A percentile compares a stretch with the other conserved stretches of the same genome.
phyloP scores from a whole-genome alignment of 2,329 filamentous ascomycete genomes.

The Aureobasidium sp. region DNA sequence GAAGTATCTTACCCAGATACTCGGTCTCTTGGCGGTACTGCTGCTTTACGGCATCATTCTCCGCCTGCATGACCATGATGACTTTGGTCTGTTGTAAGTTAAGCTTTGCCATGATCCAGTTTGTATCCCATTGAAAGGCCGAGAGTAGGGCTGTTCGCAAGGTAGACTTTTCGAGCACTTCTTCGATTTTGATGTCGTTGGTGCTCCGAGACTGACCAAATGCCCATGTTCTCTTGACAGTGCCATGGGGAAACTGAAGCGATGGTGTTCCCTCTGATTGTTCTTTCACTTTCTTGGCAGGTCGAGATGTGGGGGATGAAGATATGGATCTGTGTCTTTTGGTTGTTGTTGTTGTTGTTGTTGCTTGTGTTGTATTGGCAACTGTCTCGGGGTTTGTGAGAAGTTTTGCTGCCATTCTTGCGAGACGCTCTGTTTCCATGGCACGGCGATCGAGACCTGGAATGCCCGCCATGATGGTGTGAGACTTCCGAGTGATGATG shows the following conservation, averaged over 20 bases:
- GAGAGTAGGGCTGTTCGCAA: conserved; percentile 74
- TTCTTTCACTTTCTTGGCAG: conserved; percentile 9
- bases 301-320: conserved; percentile 22
- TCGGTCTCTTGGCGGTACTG: conserved; percentile 24
- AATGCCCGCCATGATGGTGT: conserved; percentile 27
- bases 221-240: conserved; percentile 75
- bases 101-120: conserved; percentile 58
- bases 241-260: conserved; percentile 48
- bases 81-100: conserved; percentile 48
- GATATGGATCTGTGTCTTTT: conserved; percentile 47
- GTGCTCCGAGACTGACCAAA: conserved; percentile 50
- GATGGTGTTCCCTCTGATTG: background rate
- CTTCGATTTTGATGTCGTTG: conserved; percentile 80
- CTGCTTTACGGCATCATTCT: conserved; percentile 34
- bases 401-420: conserved; percentile 45
- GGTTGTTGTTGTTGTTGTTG: background rate
- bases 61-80: conserved; percentile 53
- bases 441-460: conserved; percentile 62
- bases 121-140: conserved; percentile 76
- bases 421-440: conserved; percentile 79
- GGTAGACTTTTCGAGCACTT: conserved; percentile 66
- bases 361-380: background rate
- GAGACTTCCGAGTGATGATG: background rate
- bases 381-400: conserved; percentile 28
- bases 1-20: conserved; percentile 38